Base-by-base conservation (phyloP, 345 rosid species). In the Pseudoturritis turrita region DNA sequence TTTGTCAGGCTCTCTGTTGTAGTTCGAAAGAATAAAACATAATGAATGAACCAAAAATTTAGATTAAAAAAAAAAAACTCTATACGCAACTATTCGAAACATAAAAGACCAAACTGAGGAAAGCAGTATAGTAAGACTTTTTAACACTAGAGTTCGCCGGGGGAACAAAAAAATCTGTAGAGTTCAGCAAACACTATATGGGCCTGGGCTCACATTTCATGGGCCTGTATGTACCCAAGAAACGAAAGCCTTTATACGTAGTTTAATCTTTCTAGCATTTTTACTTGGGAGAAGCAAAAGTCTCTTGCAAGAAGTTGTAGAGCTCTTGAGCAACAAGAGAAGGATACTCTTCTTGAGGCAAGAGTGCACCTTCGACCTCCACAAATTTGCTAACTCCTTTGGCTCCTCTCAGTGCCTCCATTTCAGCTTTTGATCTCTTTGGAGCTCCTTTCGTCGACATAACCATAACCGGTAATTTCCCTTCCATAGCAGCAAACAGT, bases 291-390 rank as follows among this genome's bases (percentile, higher is more conserved):
- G 59, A 71, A 69, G 83, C 85, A 68, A 79, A 77, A 52, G 63
- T 83, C 50, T 85, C 90, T 64, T 58, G 84, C 83, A 93, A 69
- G 77, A 90, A 93, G 61, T 47, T 78, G 76, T 78, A 80, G 26
- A 90, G 89, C 76, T 85, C 88, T 44, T 82, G 82, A 8, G 94
- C 91, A 45, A 90, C 90, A 47, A 77, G 51, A 29, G 80, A 33
- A 14, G 94, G 94, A 82, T 86, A 88, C 82, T 93, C 98, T 82
- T 93, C 98, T 62, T 93, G 96, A 45, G 98, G 94, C 73, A 90
- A 73, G 47, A 93, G 93, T 26, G 97, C 92, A 6, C 97, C 97
- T 21, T 87, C 87, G 62, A 88, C 89, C 81, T 85, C 89, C 3
- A 86, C 84, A 65, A 85, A 93, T 73, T 87, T 90, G 39, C 82